Percentiles rank a stretch among this genome's conserved stretches.
Conservation (phyloP, 2,329 filamentous ascomycete species). For the Triangularia setosa region DNA sequence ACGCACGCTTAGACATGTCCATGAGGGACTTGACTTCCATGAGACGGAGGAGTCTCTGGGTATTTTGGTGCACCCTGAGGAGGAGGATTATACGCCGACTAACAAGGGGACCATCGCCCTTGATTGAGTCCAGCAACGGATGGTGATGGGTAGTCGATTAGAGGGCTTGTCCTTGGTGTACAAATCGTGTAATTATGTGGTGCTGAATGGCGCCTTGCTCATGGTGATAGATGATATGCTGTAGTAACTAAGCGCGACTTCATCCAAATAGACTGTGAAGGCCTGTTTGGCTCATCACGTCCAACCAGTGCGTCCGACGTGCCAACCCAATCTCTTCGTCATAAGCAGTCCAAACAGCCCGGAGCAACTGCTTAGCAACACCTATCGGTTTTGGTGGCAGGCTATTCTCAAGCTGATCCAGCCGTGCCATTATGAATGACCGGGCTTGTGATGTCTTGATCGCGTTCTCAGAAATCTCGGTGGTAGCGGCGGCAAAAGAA, state of each 20-base stretch:
- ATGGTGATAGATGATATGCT: not conserved
- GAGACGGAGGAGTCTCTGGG: slow-evolving; percentile 47
- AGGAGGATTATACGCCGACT: slow-evolving; percentile 25
- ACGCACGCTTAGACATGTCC: slow-evolving; percentile 36
- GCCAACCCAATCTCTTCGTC: slow-evolving; percentile 34
- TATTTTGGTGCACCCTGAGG: slow-evolving; percentile 30
- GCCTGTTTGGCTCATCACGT: slow-evolving; percentile 36
- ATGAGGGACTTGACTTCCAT: slow-evolving; percentile 45
- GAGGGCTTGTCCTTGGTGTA: not conserved
- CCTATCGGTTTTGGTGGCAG: slow-evolving; percentile 40
- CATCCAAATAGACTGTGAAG: slow-evolving; percentile 29
- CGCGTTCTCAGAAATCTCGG: slow-evolving; percentile 15
- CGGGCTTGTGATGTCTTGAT: slow-evolving; percentile 38
- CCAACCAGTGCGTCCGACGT: slow-evolving; percentile 39
- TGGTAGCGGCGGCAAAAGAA: not conserved
- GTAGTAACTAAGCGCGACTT: not conserved
- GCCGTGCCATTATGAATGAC: slow-evolving; percentile 36
- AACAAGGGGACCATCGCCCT: slow-evolving; percentile 20
- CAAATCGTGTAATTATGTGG: not conserved
- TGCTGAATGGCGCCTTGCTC: no score
- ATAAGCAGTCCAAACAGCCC: slow-evolving; percentile 40
- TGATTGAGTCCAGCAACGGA: slow-evolving; percentile 2
- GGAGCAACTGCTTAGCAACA: slow-evolving; percentile 40
- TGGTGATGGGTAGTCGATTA: not conserved
- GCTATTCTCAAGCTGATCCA: slow-evolving; percentile 37